Evolutionary conservation across 2,329 filamentous ascomycete genomes (phyloP).

Genomic region (Cryphonectria japonica): DNA sequence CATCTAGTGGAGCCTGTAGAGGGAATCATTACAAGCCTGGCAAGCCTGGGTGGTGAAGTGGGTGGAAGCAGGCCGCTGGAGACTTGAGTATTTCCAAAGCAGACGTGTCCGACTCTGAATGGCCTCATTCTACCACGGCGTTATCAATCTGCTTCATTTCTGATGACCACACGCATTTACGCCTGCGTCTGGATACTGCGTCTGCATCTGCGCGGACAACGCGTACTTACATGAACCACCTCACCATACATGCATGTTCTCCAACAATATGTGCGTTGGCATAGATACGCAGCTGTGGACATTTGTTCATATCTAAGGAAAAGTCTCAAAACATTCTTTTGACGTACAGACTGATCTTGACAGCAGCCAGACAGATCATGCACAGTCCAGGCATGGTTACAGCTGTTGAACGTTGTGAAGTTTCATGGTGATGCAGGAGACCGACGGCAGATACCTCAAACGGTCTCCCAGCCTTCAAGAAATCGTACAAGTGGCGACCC

Average conservation of each 20-base stretch:
- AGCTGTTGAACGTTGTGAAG: neutral
- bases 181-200: neutral
- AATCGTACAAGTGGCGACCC: neutral
- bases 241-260: neutral
- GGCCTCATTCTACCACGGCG: neutral
- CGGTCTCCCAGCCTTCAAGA: neutral
- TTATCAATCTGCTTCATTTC: neutral
- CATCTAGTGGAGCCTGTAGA: too few relatives aligned
- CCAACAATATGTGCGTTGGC: neutral
- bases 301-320: neutral
- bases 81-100: neutral
- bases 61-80: neutral
- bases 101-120: constrained; percentile 2
- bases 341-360: neutral
- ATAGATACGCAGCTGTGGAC: neutral
- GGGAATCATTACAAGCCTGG: too few relatives aligned
- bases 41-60: neutral
- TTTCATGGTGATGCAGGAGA: neutral
- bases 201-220: constrained; percentile 3
- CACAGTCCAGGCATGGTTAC: neutral
- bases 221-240: neutral
- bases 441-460: neutral
- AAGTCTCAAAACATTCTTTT: neutral
- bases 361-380: neutral
- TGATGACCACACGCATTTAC: neutral